Percentiles rank a stretch among this genome's conserved stretches.
These are phyloP conservation scores for Oryza meyeriana DNA, from an alignment of 176 grass and related monocot species.

Conservation along the genomic window DNA sequence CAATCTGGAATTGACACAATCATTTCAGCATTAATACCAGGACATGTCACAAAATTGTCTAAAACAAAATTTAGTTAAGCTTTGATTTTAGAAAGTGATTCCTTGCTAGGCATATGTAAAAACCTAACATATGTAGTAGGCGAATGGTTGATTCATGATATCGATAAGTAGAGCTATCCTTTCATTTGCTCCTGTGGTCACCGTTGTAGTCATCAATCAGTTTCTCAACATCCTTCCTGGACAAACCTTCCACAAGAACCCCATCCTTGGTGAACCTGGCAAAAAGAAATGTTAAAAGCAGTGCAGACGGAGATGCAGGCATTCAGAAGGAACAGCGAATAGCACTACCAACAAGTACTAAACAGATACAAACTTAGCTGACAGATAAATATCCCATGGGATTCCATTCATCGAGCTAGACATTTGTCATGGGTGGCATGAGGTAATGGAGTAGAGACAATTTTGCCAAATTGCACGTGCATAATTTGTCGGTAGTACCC, in stretches of 20 bases:
- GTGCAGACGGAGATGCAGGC: background rate
- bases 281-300: background rate
- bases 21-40: background rate
- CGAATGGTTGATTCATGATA: background rate
- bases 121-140: background rate
- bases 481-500: too few species aligned
- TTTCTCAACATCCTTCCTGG: conserved; percentile 91
- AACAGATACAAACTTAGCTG: background rate
- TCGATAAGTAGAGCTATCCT: background rate
- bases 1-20: too few species aligned
- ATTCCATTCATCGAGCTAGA: too few species aligned
- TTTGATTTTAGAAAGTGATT: background rate
- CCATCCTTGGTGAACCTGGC: conserved; percentile 89
- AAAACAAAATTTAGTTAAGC: background rate
- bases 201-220: conserved; percentile 84
- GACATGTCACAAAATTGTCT: background rate
- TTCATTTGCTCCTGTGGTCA: conserved; percentile 87
- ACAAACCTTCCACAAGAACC: conserved; percentile 81
- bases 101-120: background rate
- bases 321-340: background rate
- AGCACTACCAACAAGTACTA: background rate
- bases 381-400: background rate
- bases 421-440: background rate
- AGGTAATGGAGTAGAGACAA: background rate
- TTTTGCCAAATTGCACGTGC: too few species aligned